Evolutionary conservation across 2,329 filamentous ascomycete species (phyloP), one percentile per base, ranked within the genome.

Genomic region (Claviceps sp.): DNA sequence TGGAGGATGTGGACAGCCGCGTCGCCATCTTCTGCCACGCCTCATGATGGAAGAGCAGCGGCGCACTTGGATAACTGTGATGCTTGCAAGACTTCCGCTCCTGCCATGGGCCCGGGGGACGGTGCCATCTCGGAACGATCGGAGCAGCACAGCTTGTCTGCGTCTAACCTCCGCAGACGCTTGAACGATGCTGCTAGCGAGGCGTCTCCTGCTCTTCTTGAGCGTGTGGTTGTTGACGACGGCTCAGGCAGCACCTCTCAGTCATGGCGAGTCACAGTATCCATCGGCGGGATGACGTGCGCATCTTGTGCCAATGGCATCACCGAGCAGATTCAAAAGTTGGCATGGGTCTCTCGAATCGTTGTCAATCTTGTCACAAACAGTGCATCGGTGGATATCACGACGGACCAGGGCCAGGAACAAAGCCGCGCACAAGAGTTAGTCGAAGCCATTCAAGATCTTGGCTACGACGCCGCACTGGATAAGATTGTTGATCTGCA

Each of bases 241-340:
- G 50, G 42, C 54, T 37, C 37, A 11, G 47, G 45, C 29, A 34
- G 29, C 4, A 6, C 48, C 1, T 29, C 59, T n/a, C 53, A 54
- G 14, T 49, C 52, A 20, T 81, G 75, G 71, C 66, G 71, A 40
- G 77, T 72, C 2, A 74, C 69, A 0, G 56, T 82, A n/a, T 78
- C 81, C 20, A 74, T 89, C 42, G 79, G 75, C 29, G 85, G 85
- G 50, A 88, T 89, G 84, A 86, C 81, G 4, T 88, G 85, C 62
- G 79, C 80, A 14, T 76, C 82, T 13, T 89, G 85, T 60, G 74
- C 75, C 50, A 82, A 82, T 60, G 72, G 74, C 40, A 78, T 88
- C 57, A 81, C 76, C 13, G 68, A 75, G 6, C 76, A 78, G 55
- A 64, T 88, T 39, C 68, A 76, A 46, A 76, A 79, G 54, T 57